These are phyloP conservation scores for Daedalea quercina DNA, from an alignment of 768 basidiomycete species.

Conservation along the genomic window DNA sequence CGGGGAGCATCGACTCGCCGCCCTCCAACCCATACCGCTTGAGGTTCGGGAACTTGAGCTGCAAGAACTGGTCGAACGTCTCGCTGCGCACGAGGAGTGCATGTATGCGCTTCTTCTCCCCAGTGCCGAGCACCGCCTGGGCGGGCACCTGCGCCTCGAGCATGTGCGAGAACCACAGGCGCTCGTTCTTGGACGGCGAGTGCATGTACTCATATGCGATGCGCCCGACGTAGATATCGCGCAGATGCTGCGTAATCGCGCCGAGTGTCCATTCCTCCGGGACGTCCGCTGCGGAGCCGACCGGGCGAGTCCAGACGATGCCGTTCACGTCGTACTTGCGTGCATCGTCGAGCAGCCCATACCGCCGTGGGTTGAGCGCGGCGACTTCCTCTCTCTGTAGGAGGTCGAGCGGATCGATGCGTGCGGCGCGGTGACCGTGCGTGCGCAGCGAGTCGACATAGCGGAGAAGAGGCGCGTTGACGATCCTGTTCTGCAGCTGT, in stretches of 20 bases:
- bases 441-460: conserved; percentile 87
- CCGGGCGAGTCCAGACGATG: conserved; percentile 63
- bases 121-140: conserved; percentile 8
- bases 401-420: conserved; percentile 83
- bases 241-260: conserved; percentile 65
- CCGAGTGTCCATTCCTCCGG: conserved; percentile 58
- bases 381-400: conserved; percentile 77
- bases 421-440: conserved; percentile 79
- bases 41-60: conserved; percentile 83
- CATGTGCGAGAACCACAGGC: conserved; percentile 83
- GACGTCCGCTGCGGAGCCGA: conserved; percentile 26
- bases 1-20: conserved; percentile 90
- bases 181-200: conserved; percentile 77
- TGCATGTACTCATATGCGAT: conserved; percentile 95
- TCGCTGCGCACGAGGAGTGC: conserved; percentile 69
- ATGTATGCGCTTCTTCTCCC: conserved; percentile 53
- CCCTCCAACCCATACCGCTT: conserved; percentile 89
- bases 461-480: conserved; percentile 74
- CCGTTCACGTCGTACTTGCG: conserved; percentile 68
- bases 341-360: conserved; percentile 54
- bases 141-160: conserved; percentile 53
- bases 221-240: conserved; percentile 70
- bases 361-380: conserved; percentile 71
- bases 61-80: conserved; percentile 78
- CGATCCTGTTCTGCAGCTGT: conserved; percentile 61